Evolutionary conservation across 495 filamentous ascomycete genomes (phyloP).

Genomic region (Aspergillus cristatus): DNA sequence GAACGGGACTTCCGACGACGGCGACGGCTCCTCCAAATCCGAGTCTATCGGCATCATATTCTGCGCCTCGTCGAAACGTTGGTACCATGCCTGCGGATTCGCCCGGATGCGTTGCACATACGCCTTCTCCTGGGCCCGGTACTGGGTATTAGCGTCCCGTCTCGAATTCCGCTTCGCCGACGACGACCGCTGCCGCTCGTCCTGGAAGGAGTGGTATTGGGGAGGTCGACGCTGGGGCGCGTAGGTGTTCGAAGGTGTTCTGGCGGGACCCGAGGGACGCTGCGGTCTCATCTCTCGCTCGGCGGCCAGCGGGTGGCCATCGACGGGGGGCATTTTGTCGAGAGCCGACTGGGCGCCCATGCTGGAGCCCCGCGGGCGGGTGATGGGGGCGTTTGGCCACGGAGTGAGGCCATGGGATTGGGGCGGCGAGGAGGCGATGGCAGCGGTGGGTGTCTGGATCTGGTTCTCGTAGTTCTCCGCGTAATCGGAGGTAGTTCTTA

Average conservation of each 20-base stretch:
- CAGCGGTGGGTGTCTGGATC: constrained; percentile 31
- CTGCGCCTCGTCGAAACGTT: constrained; percentile 66
- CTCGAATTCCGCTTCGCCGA: constrained; percentile 41
- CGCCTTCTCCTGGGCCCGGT: constrained; percentile 70
- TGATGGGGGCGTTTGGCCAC: constrained; percentile 29
- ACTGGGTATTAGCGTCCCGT: constrained; percentile 69
- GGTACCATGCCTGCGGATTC: constrained; percentile 53
- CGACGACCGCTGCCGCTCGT: constrained; percentile 43
- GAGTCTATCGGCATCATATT: constrained; percentile 59
- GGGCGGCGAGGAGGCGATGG: constrained; percentile 36
- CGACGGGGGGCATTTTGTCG: constrained; percentile 20
- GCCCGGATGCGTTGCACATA: constrained; percentile 72
- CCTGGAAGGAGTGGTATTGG: constrained; percentile 46
- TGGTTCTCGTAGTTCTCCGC: constrained; percentile 29
- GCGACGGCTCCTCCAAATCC: constrained; percentile 84
- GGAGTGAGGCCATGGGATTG: constrained; percentile 29
- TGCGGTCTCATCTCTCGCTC: constrained; percentile 33
- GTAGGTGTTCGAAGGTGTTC: constrained; percentile 65
- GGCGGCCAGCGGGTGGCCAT: constrained; percentile 18
- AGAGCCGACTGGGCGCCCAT: constrained; percentile 23
- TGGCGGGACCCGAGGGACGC: constrained; percentile 50
- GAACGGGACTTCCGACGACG: constrained; percentile 71
- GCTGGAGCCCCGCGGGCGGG: constrained; percentile 33
- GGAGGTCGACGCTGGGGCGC: constrained; percentile 64
- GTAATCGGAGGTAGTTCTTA: constrained; percentile 32